These are phyloP conservation scores for Diplocarpon rosae DNA, from an alignment of 2,329 filamentous ascomycete genomes.

Conservation along the genomic window DNA sequence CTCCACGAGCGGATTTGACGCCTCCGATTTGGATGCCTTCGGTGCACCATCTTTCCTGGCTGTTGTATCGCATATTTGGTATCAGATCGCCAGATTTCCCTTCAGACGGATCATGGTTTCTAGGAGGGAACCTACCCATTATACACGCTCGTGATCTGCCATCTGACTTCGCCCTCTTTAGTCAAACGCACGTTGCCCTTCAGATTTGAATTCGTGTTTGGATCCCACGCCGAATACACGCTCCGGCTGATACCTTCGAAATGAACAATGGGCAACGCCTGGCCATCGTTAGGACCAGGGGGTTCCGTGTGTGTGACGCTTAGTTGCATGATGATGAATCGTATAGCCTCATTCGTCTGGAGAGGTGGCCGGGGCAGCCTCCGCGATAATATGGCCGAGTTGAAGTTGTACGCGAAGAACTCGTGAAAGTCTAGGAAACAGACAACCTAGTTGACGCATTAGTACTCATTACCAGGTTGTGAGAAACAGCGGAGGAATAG, in stretches of 20 bases:
- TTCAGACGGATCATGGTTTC: background rate
- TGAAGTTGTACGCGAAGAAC: slow-evolving; percentile 63
- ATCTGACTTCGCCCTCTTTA: slow-evolving; percentile 58
- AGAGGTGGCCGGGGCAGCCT: slow-evolving; percentile 41
- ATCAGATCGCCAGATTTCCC: slow-evolving; percentile 13
- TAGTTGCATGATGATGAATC: slow-evolving; percentile 59
- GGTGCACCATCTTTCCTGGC: slow-evolving; percentile 63
- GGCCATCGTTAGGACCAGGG: slow-evolving; percentile 46
- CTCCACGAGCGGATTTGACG: slow-evolving; percentile 49
- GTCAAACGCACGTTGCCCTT: slow-evolving; percentile 56
- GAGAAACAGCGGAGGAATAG: background rate
- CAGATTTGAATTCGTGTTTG: slow-evolving; percentile 56
- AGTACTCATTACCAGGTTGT: slow-evolving; percentile 1
- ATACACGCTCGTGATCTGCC: slow-evolving; percentile 59
- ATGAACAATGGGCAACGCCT: slow-evolving; percentile 52
- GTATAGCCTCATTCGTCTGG: slow-evolving; percentile 53
- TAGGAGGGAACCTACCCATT: slow-evolving; percentile 30
- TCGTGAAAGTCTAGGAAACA: slow-evolving; percentile 55
- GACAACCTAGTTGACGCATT: slow-evolving; percentile 27
- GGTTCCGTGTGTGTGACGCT: slow-evolving; percentile 48
- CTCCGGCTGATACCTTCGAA: slow-evolving; percentile 53
- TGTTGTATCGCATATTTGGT: slow-evolving; percentile 21
- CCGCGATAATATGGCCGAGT: slow-evolving; percentile 30
- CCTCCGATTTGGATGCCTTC: slow-evolving; percentile 69
- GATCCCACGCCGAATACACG: slow-evolving; percentile 54